Evolutionary conservation across 768 basidiomycete species (phyloP), one percentile per base, ranked within the genome.

Genomic region (Tricholomella constricta): DNA sequence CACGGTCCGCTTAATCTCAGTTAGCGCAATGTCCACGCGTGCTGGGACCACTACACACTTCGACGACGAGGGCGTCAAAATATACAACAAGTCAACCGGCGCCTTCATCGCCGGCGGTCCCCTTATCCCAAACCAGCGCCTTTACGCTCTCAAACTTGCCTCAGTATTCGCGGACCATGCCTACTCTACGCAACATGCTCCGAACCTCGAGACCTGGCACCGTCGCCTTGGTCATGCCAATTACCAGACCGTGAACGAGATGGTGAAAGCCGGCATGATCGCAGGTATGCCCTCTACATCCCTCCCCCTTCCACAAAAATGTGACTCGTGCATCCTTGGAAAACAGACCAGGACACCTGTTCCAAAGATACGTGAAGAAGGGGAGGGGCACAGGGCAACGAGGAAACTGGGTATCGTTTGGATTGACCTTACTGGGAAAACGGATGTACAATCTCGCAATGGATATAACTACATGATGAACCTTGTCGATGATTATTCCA

Each of bases 171-270:
- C 54, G 2, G 60, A 64, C 0, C 65, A 64, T 19, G 56, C 64
- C 1, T 37, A 62, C 31, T 6, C 54, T 7, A 48, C 58, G 0
- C 44, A 43, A 1, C 36, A 27, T n/a, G 3, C 45, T 0, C 46
- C 61, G 3, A 50, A 47, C 15, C 32, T 70, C 1, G 53, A 63
- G 11, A 66, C 62, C 3, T 71, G 66, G 69, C 69, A 70, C 45
- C 41, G 45, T 22, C 55, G 55, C 31, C 58, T 72, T 4, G 65
- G 67, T 1, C 67, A 71, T 36, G 44, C 62, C 19, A 69, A 62
- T 43, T 68, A 65, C 41, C 61, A 59, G 23, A 45, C 59, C 0
- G 17, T 71, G 5, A 32, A 45, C 1, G 61, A 64, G 6, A 62
- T 68, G 60, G 64, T 62, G 1, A 43, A 48, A 12, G 29, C 45